phyloP scores from a whole-genome alignment of 2,329 filamentous ascomycete genomes.

The Hymenoscyphus albidus region DNA sequence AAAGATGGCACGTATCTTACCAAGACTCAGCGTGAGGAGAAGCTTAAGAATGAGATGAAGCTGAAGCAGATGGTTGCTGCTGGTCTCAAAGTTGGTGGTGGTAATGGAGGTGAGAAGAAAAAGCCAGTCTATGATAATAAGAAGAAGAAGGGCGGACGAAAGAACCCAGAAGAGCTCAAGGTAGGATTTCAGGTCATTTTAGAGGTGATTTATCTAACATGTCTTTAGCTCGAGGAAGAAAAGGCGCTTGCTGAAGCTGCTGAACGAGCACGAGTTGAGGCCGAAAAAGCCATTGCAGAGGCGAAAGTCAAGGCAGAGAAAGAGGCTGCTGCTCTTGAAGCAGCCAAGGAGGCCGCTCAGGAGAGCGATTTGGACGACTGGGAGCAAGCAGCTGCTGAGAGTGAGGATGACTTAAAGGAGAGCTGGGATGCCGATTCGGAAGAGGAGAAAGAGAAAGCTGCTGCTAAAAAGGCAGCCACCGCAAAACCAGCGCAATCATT shows the following conservation, averaged over 20 bases:
- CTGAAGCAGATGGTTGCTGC: conserved; percentile 81
- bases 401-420: conserved; percentile 78
- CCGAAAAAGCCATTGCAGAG: conserved; percentile 62
- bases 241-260: conserved; percentile 73
- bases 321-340: conserved; percentile 53
- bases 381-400: conserved; percentile 77
- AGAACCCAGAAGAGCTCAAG: conserved; percentile 49
- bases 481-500: conserved; percentile 22
- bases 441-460: conserved; percentile 53
- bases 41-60: conserved; percentile 73
- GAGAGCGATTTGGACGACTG: conserved; percentile 72
- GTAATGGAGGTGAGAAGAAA: conserved; percentile 51
- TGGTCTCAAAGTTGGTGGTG: conserved; percentile 67
- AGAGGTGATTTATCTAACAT: conserved; percentile 12
- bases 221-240: conserved; percentile 66
- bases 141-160: conserved; percentile 68
- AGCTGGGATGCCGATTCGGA: conserved; percentile 87
- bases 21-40: conserved; percentile 80
- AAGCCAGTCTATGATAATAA: conserved; percentile 73
- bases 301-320: conserved; percentile 58
- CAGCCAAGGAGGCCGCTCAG: conserved; percentile 51
- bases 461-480: conserved; percentile 30
- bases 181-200: conserved; percentile 35
- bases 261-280: conserved; percentile 65
- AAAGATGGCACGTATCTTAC: conserved; percentile 84